phyloP scores from a whole-genome alignment of 306 rosid genomes.

The Sindora glabra region DNA sequence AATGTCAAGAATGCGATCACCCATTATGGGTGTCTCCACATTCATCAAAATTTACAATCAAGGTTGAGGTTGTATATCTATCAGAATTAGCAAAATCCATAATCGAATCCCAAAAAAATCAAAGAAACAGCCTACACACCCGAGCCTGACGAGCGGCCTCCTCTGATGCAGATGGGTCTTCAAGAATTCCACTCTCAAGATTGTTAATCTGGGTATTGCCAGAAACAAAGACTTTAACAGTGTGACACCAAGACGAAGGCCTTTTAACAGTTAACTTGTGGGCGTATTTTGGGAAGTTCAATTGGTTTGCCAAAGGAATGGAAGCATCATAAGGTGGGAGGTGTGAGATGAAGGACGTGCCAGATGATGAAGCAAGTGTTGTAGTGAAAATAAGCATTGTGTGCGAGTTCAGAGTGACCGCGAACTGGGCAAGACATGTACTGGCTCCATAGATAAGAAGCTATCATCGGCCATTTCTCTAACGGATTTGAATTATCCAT shows the following conservation, averaged over 20 bases:
- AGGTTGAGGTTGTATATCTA: background rate
- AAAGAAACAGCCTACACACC: slow-evolving; percentile 36
- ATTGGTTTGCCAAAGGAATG: background rate
- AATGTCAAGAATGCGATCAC: too few relatives aligned
- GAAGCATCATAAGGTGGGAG: slow-evolving; percentile 19
- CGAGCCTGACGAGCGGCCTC: slow-evolving; percentile 44
- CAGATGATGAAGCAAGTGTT: slow-evolving; percentile 34
- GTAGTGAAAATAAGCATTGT: slow-evolving; percentile 48
- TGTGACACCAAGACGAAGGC: slow-evolving; percentile 4
- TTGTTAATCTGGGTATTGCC: slow-evolving; percentile 27
- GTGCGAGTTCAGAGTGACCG: too few relatives aligned
- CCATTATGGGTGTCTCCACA: too few relatives aligned
- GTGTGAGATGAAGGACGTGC: slow-evolving; percentile 30
- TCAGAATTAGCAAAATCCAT: background rate
- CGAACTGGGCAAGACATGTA: too few relatives aligned
- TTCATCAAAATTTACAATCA: background rate
- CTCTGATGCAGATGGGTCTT: slow-evolving; percentile 29
- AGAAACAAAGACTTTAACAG: slow-evolving; percentile 34
- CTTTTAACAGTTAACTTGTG: slow-evolving; percentile 24
- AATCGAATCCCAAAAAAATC: background rate
- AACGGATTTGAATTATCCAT: too few relatives aligned
- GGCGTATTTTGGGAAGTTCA: slow-evolving; percentile 19
- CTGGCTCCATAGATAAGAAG: too few relatives aligned
- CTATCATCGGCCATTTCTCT: too few relatives aligned
- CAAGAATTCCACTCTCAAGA: slow-evolving; percentile 25